A percentile compares a stretch with the other conserved stretches of the same genome.
phyloP scores from a whole-genome alignment of 176 grass and related monocot species.

The Urochloa ruziziensis region DNA sequence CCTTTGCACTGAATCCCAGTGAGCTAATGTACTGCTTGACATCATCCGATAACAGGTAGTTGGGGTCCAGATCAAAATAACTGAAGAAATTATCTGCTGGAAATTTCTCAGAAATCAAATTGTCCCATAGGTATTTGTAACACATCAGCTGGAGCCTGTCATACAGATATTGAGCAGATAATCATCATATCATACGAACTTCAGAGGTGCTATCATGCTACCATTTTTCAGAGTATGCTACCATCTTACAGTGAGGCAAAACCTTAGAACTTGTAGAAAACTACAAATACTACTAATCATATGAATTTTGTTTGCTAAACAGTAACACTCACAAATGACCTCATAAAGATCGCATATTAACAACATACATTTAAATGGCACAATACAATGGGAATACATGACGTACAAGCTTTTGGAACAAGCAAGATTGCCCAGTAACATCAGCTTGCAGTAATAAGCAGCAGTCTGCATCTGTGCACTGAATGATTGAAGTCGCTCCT shows the following conservation, averaged over 20 bases:
- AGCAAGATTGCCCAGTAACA: background rate
- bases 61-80: conserved; percentile 67
- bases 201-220: background rate
- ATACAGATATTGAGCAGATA: conserved; percentile 31
- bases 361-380: background rate
- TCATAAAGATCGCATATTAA: background rate
- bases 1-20: conserved; percentile 72
- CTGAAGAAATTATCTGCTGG: conserved; percentile 62
- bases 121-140: conserved; percentile 95
- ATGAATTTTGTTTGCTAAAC: background rate
- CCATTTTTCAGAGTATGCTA: background rate
- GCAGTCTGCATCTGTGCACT: background rate
- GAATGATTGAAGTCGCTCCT: background rate
- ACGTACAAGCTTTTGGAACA: background rate
- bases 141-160: conserved; percentile 93
- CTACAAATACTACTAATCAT: background rate
- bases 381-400: background rate
- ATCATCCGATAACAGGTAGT: conserved; percentile 61
- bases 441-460: conserved; percentile 8
- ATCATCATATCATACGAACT: background rate
- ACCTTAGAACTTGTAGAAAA: background rate
- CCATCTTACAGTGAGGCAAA: conserved; percentile 13
- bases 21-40: conserved; percentile 61
- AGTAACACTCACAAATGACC: background rate
- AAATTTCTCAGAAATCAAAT: conserved; percentile 51